A percentile compares a stretch with the other conserved stretches of the same genome.
phyloP scores from a whole-genome alignment of 805 yeast genomes.

The Wickerhamiella slavikovae region DNA sequence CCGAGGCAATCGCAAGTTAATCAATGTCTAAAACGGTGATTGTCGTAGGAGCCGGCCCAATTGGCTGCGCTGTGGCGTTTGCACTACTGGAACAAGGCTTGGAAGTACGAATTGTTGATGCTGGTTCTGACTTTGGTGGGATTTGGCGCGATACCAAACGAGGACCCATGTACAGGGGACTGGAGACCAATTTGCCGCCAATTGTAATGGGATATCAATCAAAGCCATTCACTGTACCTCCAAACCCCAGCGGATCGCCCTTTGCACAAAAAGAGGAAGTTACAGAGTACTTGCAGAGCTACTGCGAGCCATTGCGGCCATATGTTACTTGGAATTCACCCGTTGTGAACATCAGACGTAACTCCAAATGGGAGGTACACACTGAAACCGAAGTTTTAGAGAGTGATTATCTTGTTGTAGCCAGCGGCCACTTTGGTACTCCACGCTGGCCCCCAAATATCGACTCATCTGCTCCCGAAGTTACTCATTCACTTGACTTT shows the following conservation, averaged over 20 bases:
- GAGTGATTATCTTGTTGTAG: constrained; percentile 42
- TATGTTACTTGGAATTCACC: too few relatives aligned
- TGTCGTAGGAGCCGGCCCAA: constrained; percentile 63
- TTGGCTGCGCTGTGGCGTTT: constrained; percentile 45
- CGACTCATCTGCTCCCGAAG: constrained; percentile 22
- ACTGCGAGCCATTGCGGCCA: too few relatives aligned
- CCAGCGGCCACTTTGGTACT: constrained; percentile 42
- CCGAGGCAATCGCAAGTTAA: too few relatives aligned
- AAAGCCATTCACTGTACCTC: constrained; percentile 31
- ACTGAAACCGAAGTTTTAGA: constrained; percentile 18
- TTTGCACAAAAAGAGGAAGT: constrained; percentile 49
- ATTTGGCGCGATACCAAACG: constrained; percentile 43
- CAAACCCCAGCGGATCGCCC: constrained; percentile 24
- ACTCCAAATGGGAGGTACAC: constrained; percentile 22
- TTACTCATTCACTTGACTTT: constrained; percentile 38
- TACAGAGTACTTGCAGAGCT: constrained; percentile 35
- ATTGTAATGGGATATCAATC: constrained; percentile 45
- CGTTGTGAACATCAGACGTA: constrained; percentile 21
- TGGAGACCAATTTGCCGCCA: constrained; percentile 52
- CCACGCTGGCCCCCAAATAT: constrained; percentile 46
- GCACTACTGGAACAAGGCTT: constrained; percentile 36
- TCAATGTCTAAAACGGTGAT: too few relatives aligned
- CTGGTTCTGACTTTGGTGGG: constrained; percentile 46
- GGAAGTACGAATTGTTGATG: constrained; percentile 38
- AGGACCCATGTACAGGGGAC: constrained; percentile 36